Evolutionary conservation across 345 rosid species (phyloP).

Genomic region (Atalantia buxifolia): DNA sequence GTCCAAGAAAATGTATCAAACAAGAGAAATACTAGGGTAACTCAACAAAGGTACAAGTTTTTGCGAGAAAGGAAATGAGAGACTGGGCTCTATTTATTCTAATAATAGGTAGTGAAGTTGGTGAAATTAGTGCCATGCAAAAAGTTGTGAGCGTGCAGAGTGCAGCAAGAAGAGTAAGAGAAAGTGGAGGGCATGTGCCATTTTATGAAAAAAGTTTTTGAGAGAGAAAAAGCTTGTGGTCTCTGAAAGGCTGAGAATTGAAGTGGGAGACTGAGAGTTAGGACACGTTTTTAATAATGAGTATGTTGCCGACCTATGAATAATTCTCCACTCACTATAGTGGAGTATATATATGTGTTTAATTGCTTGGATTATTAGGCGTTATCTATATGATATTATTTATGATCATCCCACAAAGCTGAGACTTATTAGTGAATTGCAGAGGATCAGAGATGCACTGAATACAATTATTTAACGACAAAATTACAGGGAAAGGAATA

Average conservation of each 20-base stretch:
- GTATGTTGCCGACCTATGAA: conserved; percentile 22
- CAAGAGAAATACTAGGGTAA: not conserved
- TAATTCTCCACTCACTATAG: conserved; percentile 20
- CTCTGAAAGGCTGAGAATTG: conserved; percentile 2
- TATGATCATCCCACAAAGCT: no score
- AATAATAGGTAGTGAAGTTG: not conserved
- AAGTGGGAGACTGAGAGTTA: not conserved
- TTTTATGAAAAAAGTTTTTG: not conserved
- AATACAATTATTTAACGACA: not conserved
- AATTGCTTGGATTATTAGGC: not conserved
- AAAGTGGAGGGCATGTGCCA: conserved; percentile 24
- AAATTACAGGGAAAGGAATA: not conserved
- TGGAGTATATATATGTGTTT: not conserved
- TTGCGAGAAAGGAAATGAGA: not conserved
- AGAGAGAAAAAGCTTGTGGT: conserved; percentile 7
- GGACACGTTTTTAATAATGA: conserved; percentile 2
- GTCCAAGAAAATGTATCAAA: not conserved
- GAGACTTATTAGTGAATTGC: not conserved
- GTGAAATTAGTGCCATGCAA: not conserved
- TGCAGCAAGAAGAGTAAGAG: not conserved
- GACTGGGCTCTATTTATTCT: conserved; percentile 19
- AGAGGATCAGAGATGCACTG: not conserved
- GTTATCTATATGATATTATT: not conserved
- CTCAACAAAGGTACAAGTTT: not conserved
- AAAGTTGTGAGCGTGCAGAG: conserved; percentile 15